Base-by-base conservation (phyloP, 768 basidiomycete species). In the Cystoderma amianthinum region DNA sequence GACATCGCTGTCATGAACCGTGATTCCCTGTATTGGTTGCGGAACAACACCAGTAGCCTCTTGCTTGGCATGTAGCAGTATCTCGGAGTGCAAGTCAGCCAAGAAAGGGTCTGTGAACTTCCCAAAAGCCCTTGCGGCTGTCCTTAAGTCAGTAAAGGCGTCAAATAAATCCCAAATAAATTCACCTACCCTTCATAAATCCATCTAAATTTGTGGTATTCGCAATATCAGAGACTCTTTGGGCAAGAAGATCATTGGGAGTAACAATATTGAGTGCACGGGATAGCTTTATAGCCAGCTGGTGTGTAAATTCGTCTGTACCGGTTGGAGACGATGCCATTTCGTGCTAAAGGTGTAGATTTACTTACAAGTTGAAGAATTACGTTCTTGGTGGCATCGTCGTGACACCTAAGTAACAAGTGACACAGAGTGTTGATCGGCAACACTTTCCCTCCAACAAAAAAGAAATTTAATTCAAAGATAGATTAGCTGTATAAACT, bases 31-130 rank as follows among this genome's bases (percentile, higher is more conserved):
- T 32, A 87, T 65, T 7, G 82, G 80, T 55, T 78, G 69, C 3
- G 73, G 69, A 3, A 61, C 65, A 45, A 70, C 48, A 30, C 76
- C 77, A 24, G 76, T 63, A 28, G 69, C 65, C 61, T 82, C 70
- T 71, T 83, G 78, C 64, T 79, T 72, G 43, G 66, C 69, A 66
- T 87, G 85, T 47, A 77, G 75, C 56, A 80, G 64, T 47, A 91
- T 85, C 58, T 92, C 85, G 53, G 74, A 69, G 65, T 91, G 86
- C 5, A 94, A 62, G 48, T 90, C 85, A 32, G 75, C 67, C 40
- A 94, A 68, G 53, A 88, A 86, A 24, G 80, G 76, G 54, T 80
- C 77, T 55, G 82, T 72, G 56, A 94, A 93, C 69, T 87, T 87
- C 58, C 89, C 91, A 65, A 96, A 94, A 22, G 82, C 67, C 47